Conservation (phyloP, 2,329 filamentous ascomycete species). For the Coniochaeta sp. region DNA sequence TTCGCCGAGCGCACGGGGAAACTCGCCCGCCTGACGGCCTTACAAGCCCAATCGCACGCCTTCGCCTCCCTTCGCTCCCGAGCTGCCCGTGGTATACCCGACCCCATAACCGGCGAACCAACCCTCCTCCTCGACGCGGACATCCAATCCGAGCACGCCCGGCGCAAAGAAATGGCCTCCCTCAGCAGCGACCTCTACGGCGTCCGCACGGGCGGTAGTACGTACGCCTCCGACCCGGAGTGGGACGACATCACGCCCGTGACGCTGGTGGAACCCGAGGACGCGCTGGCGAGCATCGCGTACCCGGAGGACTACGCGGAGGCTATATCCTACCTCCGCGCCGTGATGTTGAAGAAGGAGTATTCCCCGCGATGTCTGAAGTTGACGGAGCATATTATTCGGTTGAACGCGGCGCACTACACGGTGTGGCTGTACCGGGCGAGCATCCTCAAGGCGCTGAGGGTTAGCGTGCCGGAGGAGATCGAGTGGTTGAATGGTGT, state of each 20-base stretch:
- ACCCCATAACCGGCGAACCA: conserved; percentile 13
- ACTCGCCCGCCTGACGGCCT: conserved; percentile 32
- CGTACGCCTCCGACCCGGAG: conserved; percentile 59
- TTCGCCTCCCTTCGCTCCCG: conserved; percentile 33
- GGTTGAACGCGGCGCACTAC: conserved; percentile 93
- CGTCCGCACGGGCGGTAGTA: conserved; percentile 27
- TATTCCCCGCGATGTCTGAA: conserved; percentile 69
- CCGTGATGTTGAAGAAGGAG: conserved; percentile 86
- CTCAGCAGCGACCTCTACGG: conserved; percentile 48
- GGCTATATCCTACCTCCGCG: conserved; percentile 87
- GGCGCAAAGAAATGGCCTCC: conserved; percentile 43
- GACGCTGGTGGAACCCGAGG: conserved; percentile 73
- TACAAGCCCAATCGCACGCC: conserved; percentile 35
- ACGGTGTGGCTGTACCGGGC: conserved; percentile 97
- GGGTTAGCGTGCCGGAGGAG: conserved; percentile 62
- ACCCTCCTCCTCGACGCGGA: conserved; percentile 28
- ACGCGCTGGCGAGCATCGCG: conserved; percentile 84
- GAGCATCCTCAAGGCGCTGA: conserved; percentile 62
- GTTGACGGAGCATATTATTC: conserved; percentile 84
- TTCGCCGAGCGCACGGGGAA: conserved; percentile 35
- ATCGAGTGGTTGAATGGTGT: conserved; percentile 80
- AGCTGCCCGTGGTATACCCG: conserved; percentile 11
- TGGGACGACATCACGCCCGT: conserved; percentile 86
- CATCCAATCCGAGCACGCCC: conserved; percentile 35
- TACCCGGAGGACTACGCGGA: conserved; percentile 88